Base-by-base conservation (phyloP, 106 monocot genomes). In the Allium cepa region DNA sequence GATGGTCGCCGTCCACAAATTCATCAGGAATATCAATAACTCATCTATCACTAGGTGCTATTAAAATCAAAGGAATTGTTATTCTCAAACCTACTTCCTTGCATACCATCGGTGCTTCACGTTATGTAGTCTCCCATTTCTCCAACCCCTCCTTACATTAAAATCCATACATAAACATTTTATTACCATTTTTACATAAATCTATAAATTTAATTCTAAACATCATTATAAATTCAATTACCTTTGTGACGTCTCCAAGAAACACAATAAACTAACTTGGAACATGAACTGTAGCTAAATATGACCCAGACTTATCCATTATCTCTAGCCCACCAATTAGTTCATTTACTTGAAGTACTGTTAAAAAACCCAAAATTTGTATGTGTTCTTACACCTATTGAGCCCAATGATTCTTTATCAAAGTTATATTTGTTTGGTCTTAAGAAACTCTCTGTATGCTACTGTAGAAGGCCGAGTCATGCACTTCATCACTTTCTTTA, bases 51-150 rank as follows among this genome's bases (percentile, higher is more conserved):
- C 73, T 82, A 7, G 84, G 84, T 12, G 76, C 79, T 9, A 79
- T 50, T 17, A 88, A 57, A 65, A 88, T 84, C 36, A 84, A 49
- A 12, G 88, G 81, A 28, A 84, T 69, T 0, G 84, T 76, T 46
- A 82, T 47, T 17, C 88, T 50, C 6, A 73, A 51, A 2, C 1
- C 57, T 0, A 76, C 78, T 10, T 67, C 76, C 48, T 64, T 81
- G 69, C 88, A 88, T 56, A 74, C 56, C 55, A 88, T 81, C 82
- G 56, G 72, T 88, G 88, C 79, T 80, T 87, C 51, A 80, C 59
- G 57, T 83, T 87, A 45, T 77, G 76, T 15, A 87, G 70, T 46
- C 72, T 77, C 22, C 87, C 83, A 69, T 87, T 87, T 66, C 87
- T 82, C 82, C 82, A 82, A 60, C 60, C 82, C 82, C 78, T 50